phyloP scores from a whole-genome alignment of 2,329 filamentous ascomycete genomes.

The Colletotrichum agaves region DNA sequence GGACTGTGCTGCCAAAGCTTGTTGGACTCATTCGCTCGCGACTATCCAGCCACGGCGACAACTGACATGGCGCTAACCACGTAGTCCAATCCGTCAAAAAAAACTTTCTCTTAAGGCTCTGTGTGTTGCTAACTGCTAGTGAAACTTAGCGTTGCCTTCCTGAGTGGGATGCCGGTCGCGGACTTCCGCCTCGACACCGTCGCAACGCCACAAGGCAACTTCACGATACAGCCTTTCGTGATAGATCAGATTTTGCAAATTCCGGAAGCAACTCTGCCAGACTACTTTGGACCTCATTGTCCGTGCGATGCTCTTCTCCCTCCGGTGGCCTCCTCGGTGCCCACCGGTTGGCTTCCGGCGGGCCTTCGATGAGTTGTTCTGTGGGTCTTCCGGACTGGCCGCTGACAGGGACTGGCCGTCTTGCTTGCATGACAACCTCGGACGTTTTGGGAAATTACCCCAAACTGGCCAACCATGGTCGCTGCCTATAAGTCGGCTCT shows the following conservation, averaged over 20 bases:
- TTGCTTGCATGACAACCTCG: constrained; percentile 55
- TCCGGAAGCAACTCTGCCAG: constrained; percentile 8
- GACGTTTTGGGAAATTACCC: constrained; percentile 58
- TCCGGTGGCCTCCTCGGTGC: constrained; percentile 34
- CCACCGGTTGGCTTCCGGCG: constrained; percentile 34
- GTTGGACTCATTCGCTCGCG: constrained; percentile 21
- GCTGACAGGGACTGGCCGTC: constrained; percentile 42
- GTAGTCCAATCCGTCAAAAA: constrained; percentile 17
- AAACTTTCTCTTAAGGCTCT: constrained; percentile 31
- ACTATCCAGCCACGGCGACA: constrained; percentile 12
- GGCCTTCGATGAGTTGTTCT: constrained; percentile 56
- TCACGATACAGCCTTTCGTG: constrained; percentile 1
- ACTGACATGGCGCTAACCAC: constrained; percentile 26
- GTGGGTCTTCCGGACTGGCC: constrained; percentile 48
- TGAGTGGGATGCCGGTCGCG: constrained; percentile 19
- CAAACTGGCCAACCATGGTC: constrained; percentile 48
- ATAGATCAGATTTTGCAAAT: constrained; percentile 29
- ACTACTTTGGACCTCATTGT: constrained; percentile 23
- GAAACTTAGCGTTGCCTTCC: constrained; percentile 33
- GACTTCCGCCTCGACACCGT: constrained; percentile 16
- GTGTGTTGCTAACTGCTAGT: constrained; percentile 19
- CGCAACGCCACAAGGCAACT: constrained; percentile 10
- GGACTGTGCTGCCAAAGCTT: constrained; percentile 28
- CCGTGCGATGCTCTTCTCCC: constrained; percentile 30
- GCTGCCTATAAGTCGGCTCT: constrained; percentile 51